Base-by-base conservation (phyloP, 169 alveolate genomes). In the Perkinsus olseni region DNA sequence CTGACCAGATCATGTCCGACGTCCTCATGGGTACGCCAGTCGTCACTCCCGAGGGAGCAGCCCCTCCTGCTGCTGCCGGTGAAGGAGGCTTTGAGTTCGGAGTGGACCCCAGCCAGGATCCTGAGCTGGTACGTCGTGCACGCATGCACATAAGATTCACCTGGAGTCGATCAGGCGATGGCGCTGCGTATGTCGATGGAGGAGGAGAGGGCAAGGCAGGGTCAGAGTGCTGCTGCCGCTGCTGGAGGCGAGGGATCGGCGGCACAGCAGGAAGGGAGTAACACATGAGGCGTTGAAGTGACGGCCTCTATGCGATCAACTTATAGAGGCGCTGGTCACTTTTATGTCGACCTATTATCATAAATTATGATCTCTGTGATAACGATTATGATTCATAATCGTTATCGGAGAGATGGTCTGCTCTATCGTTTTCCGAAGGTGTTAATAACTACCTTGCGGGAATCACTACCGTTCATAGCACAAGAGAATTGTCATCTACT, bases 21-120 rank as follows among this genome's bases (percentile, higher is more conserved):
- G 95, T 96, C 31, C 91, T 97, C 0, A 94, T 95, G 92, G 62
- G 97, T 37, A 94, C 98, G n/a, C 96, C 97, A 13, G 92, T 97
- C 37, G 95, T 96, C 24, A 50, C 92, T 8, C 94, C 94, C 90
- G 96, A 95, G 62, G 94, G 94, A 0, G 95, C 91, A 36, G 82
- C 82, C 82, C 93, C 93, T 10, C 93, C 92, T 21, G 95, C 92
- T 21, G 95, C 92, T 21, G 95, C 91, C 51, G 92, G 74, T 13
- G 95, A 82, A 24, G 94, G 94, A 24, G 95, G 94, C 48, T 94
- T 94, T 40, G 95, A 94, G 82, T 94, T 94, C 91, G 98, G 98
- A 36, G 93, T 97, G 40, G 98, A 97, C 94, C 98, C 98, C 38
- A 95, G 94, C 91, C 93, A 95, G 34, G 98, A 97, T 92, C 98